Base-by-base conservation (phyloP, 1,139 yeast genomes). In the Nakaseomyces uthaithaninus region DNA sequence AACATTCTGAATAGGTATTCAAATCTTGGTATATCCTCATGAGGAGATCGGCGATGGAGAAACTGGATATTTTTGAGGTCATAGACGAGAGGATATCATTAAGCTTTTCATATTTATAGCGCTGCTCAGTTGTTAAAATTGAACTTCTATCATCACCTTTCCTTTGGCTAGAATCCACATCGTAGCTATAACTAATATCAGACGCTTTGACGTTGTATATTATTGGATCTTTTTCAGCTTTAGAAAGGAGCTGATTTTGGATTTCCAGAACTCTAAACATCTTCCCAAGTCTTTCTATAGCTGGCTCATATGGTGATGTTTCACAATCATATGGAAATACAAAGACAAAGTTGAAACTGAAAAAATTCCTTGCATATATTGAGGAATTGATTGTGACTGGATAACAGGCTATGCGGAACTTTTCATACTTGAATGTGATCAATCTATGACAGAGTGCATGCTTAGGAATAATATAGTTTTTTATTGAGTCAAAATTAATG, bases 261-360 rank as follows among this genome's bases (percentile, higher is more conserved):
- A 87, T 96, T 54, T 91, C 98, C 39, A 91, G 65, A 0, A 89
- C 94, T 53, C 78, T 76, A 53, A 93, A 85, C 94, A 89, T 84
- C 46, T 76, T 76, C 1, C 95, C 96, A 46, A 91, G 71, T 41
- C 97, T 70, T 40, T 78, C 72, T 27, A 91, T 80, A 3, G 93
- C 84, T 24, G 89, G 77, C 53, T 89, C 95, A 60, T 85, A 91
- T 0, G 94, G 91, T 1, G 83, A 74, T 0, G 89, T 75, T 51
- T 87, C 94, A 40, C 85, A 77, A 41, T 79, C 80, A 54, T 82
- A 84, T 5, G 81, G 81, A 59, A 93, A 89, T 1, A 93, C 94
- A 65, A 91, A 86, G 43, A 94, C 86, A 56, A 91, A 81, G 56
- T 91, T 89, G 71, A 91, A 93, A 52, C 79, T 84, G 67, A 91